Evolutionary conservation across 2,329 filamentous ascomycete genomes (phyloP).

Genomic region (Colletotrichum salicis): DNA sequence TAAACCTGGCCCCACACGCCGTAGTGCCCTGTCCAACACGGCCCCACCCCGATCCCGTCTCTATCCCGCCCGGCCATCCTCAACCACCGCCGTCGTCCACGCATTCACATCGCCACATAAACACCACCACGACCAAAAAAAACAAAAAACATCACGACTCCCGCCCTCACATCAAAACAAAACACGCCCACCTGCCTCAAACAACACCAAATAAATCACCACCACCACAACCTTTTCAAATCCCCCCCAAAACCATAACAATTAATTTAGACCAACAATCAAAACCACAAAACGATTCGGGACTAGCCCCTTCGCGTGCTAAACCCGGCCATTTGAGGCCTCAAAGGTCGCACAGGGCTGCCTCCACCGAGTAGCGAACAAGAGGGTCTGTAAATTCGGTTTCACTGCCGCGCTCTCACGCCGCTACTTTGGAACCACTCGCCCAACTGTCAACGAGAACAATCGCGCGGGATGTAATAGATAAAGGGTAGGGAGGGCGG

Average conservation of each 20-base stretch:
- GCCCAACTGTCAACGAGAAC: constrained; percentile 6
- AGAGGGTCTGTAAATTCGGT: not conserved
- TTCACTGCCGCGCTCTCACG: constrained; percentile 6
- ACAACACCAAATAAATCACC: not conserved
- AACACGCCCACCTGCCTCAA: not conserved
- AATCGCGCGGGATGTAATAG: not conserved
- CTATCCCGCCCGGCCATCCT: not conserved
- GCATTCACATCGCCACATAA: not conserved
- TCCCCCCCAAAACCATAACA: not conserved
- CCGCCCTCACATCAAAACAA: not conserved
- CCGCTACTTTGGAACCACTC: constrained; percentile 5
- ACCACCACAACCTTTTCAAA: not conserved
- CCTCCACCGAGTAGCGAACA: not conserved
- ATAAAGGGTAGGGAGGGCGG: constrained; percentile 2
- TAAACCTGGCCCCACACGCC: not conserved
- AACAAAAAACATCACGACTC: not conserved
- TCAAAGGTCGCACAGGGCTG: not conserved
- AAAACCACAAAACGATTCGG: not conserved
- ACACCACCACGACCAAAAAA: not conserved
- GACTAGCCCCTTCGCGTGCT: not conserved
- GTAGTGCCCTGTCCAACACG: not conserved
- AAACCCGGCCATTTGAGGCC: not conserved
- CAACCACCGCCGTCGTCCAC: not conserved
- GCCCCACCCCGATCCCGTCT: constrained; percentile 6
- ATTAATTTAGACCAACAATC: not conserved